These are phyloP conservation scores for Chenopodium album DNA, from an alignment of 148 eudicot species.

Conservation along the genomic window DNA sequence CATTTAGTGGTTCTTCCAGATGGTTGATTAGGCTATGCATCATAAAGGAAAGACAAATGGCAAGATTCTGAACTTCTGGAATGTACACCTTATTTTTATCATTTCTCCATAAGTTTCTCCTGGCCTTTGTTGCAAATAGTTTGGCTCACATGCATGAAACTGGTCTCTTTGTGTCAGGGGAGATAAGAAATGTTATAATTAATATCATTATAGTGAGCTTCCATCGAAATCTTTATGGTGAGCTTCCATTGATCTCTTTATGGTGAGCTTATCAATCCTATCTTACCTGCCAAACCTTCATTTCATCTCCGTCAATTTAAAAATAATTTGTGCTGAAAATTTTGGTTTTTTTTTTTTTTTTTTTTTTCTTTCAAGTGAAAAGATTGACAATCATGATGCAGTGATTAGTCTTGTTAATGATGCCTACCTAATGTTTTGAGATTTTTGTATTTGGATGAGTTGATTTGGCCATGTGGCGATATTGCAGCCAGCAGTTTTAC, in stretches of 20 bases:
- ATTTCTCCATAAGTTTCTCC: background rate
- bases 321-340: slow-evolving; percentile 86
- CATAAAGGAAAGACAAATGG: slow-evolving; percentile 90
- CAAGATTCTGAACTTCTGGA: slow-evolving; percentile 35
- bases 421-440: slow-evolving; percentile 33
- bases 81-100: background rate
- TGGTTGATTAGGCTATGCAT: slow-evolving; percentile 95
- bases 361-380: slow-evolving; percentile 79
- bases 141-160: slow-evolving; percentile 3
- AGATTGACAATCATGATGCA: slow-evolving; percentile 91
- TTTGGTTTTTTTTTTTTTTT: slow-evolving; percentile 85
- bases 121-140: background rate
- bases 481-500: no score
- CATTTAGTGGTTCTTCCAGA: slow-evolving; percentile 92
- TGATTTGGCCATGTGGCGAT: background rate
- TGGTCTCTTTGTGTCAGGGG: slow-evolving; percentile 40
- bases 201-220: no score
- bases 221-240: no score
- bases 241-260: slow-evolving; percentile 43
- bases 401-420: slow-evolving; percentile 88
- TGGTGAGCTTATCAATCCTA: slow-evolving; percentile 77
- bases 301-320: slow-evolving; percentile 86
- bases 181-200: slow-evolving; percentile 76
- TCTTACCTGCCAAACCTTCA: slow-evolving; percentile 88
- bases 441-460: background rate